Evolutionary conservation across 1,284 basidiomycete species (phyloP).

Genomic region (Leccinum ambiguum): DNA sequence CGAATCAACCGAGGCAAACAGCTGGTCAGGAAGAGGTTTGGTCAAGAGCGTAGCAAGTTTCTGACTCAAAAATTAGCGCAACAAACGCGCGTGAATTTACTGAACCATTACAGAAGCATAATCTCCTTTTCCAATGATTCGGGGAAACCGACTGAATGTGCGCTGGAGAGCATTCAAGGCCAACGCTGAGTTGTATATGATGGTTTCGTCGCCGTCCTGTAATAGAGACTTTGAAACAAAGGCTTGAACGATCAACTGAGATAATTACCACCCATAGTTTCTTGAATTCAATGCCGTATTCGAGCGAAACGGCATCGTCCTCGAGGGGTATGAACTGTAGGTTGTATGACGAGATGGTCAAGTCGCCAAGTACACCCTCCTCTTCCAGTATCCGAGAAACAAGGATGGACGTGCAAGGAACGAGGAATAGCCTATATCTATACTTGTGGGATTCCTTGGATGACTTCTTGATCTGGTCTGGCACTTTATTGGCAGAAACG

Average conservation of each 20-base stretch:
- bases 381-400: constrained; percentile 85
- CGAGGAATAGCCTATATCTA: constrained; percentile 86
- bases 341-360: constrained; percentile 84
- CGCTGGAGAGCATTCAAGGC: constrained; percentile 86
- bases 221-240: constrained; percentile 5
- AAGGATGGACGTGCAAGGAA: constrained; percentile 71
- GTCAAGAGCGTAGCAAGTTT: no score
- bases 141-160: constrained; percentile 88
- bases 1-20: no score
- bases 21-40: no score
- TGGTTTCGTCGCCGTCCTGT: constrained; percentile 92
- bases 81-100: no score
- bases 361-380: constrained; percentile 89
- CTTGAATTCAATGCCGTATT: constrained; percentile 80
- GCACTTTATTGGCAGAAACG: constrained; percentile 16
- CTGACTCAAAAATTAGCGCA: no score
- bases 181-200: constrained; percentile 82
- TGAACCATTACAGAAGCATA: no score
- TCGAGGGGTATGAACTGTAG: constrained; percentile 93
- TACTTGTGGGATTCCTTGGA: constrained; percentile 68
- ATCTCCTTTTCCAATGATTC: constrained; percentile 93
- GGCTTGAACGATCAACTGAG: constrained; percentile 4
- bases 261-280: constrained; percentile 78
- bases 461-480: constrained; percentile 88
- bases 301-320: constrained; percentile 87